These are phyloP conservation scores for Phialemoniopsis sp. DNA, from an alignment of 2,329 filamentous ascomycete species.

Conservation along the genomic window DNA sequence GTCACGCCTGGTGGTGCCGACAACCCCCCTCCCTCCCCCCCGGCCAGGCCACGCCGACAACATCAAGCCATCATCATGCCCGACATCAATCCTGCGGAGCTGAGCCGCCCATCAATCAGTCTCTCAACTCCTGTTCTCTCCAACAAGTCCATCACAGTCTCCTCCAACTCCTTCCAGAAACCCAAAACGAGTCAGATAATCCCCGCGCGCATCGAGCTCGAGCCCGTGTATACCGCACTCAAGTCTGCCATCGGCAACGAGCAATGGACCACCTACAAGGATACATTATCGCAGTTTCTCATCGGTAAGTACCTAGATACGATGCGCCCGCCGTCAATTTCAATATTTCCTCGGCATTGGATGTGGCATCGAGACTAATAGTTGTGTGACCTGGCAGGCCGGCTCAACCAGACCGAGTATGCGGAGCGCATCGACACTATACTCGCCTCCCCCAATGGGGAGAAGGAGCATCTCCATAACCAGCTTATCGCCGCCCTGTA, in stretches of 20 bases:
- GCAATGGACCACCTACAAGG: constrained; percentile 62
- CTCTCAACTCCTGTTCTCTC: constrained; percentile 56
- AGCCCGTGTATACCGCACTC: constrained; percentile 59
- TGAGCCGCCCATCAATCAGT: constrained; percentile 57
- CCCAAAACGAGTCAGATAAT: constrained; percentile 59
- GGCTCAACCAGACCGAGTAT: constrained; percentile 59
- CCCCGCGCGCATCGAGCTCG: constrained; percentile 63
- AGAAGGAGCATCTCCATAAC: constrained; percentile 62
- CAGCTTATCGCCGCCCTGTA: constrained; percentile 64
- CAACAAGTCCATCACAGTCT: constrained; percentile 52
- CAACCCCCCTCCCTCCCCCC: constrained; percentile 2
- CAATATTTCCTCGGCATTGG: too few relatives aligned
- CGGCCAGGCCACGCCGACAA: too few relatives aligned
- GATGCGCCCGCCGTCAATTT: constrained; percentile 9
- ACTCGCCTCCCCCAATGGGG: constrained; percentile 50
- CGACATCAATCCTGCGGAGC: constrained; percentile 66
- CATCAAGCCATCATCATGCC: constrained; percentile 42
- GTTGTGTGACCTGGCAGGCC: constrained; percentile 37
- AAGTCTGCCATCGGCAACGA: constrained; percentile 56
- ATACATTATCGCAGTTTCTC: constrained; percentile 57
- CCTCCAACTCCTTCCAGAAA: constrained; percentile 44
- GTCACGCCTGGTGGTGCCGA: constrained; percentile 9
- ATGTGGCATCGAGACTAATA: background rate
- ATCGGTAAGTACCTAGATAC: constrained; percentile 41
- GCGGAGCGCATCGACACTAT: constrained; percentile 57